Conservation (phyloP, 192 early-diverging fungal species). For the Podila epigama region DNA sequence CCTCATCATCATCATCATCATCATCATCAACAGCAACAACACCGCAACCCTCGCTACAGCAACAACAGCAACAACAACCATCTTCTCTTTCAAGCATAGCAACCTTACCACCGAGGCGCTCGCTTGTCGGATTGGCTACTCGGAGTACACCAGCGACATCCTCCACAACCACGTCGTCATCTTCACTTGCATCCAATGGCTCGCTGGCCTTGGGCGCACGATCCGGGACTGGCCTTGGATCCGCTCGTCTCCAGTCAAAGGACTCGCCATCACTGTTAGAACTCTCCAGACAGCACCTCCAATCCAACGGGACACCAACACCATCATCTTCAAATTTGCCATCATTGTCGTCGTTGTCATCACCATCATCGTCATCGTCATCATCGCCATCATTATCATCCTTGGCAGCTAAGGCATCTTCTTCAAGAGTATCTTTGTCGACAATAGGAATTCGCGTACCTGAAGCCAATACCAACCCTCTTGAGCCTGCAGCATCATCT, state of each 20-base stretch:
- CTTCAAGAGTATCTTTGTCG: background rate
- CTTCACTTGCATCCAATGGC: background rate
- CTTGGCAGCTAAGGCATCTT: background rate
- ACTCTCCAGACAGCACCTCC: background rate
- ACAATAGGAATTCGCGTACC: background rate
- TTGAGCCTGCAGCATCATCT: background rate
- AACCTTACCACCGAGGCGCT: background rate
- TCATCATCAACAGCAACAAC: conserved; percentile 2
- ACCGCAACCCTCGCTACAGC: background rate
- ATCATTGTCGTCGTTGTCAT: background rate
- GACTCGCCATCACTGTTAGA: background rate
- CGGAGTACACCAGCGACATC: background rate
- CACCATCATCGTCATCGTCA: background rate
- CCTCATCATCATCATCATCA: background rate
- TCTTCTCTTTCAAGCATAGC: background rate
- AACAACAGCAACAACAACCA: no score
- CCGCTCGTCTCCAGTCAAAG: background rate
- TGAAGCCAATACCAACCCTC: background rate
- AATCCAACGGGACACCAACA: background rate
- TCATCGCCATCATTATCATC: conserved; percentile 2
- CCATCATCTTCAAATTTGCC: background rate
- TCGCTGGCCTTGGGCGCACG: background rate
- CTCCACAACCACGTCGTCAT: background rate
- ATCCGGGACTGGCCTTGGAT: background rate
- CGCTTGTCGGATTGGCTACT: conserved; percentile 3